Conservation (phyloP, 306 rosid genomes). For the Lagenaria siceraria region DNA sequence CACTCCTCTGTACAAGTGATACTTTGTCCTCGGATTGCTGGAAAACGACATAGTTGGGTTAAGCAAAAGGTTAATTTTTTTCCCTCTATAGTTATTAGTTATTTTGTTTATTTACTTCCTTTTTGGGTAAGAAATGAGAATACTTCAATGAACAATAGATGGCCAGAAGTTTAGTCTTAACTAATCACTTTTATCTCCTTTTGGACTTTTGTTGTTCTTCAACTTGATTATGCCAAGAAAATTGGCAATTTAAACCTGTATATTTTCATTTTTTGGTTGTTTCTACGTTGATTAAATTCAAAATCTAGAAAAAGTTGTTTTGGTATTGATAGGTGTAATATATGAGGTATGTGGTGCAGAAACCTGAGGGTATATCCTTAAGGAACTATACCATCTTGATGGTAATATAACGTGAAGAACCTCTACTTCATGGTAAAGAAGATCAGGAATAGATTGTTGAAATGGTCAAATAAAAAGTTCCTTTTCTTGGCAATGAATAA, state of each 20-base stretch:
- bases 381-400: neutral
- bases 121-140: neutral
- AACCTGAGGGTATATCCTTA: neutral
- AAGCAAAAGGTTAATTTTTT: conserved; percentile 55
- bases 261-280: neutral
- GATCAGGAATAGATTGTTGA: neutral
- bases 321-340: neutral
- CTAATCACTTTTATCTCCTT: neutral
- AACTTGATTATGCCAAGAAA: neutral
- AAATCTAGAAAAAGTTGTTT: neutral
- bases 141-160: neutral
- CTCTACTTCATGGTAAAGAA: neutral
- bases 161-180: neutral
- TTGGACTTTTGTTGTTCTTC: conserved; percentile 2
- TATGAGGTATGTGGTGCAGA: neutral
- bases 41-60: conserved; percentile 84
- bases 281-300: neutral
- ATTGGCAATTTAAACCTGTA: neutral
- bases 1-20: conserved; percentile 85
- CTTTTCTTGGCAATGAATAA: neutral
- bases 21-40: conserved; percentile 82
- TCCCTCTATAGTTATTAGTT: no score
- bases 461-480: neutral
- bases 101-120: neutral
- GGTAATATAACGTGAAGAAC: neutral